Evolutionary conservation across 768 basidiomycete genomes (phyloP), one percentile per base, ranked within the genome.

Genomic region (Lactifluus subvellereus): DNA sequence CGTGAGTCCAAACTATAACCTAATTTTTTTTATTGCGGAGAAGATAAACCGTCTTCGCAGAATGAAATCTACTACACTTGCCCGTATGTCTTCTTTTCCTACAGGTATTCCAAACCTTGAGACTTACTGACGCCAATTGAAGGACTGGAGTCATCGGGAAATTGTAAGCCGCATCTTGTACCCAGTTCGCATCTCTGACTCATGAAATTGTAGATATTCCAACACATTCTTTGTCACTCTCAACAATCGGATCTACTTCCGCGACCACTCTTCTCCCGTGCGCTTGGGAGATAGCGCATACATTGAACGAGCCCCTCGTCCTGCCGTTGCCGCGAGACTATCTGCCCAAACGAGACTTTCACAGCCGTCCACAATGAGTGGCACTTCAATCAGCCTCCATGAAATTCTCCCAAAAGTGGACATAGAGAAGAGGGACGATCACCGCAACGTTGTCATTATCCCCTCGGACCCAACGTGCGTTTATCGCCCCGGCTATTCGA

Each of bases 101-200:
- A 20, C 20, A 5, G 7, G 16, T 48, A 16, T 54, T 18, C n/a
- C 37, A 5, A 54, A 27, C n/a, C 32, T 30, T 50, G 4, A 30
- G 5, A 16, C 27, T 32, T 33, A 11, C 11, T 56, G 42, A 56
- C 30, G 18, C 9, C 18, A 32, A 35, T 32, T 32, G 43, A 55
- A 69, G 69, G 20, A 68, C 68, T 9, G 56, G 62, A 38, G 37
- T 70, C 40, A 61, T 70, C 7, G 68, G 67, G 6, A 68, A 68
- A 35, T 48, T 69, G 67, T 60, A 49, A 45, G 2, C 7, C 14
- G 5, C 43, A 20, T 6, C 32, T 35, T 47, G 32, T 22, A 3
- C 1, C 20, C 7, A 22, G 5, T 6, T 20, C 13, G 33, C 16
- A 32, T 57, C 4, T 47, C 6, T 33, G 43, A 37, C 56, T 33